Evolutionary conservation across 2,329 filamentous ascomycete genomes (phyloP).

Genomic region (Ophiosphaerella herpotricha): DNA sequence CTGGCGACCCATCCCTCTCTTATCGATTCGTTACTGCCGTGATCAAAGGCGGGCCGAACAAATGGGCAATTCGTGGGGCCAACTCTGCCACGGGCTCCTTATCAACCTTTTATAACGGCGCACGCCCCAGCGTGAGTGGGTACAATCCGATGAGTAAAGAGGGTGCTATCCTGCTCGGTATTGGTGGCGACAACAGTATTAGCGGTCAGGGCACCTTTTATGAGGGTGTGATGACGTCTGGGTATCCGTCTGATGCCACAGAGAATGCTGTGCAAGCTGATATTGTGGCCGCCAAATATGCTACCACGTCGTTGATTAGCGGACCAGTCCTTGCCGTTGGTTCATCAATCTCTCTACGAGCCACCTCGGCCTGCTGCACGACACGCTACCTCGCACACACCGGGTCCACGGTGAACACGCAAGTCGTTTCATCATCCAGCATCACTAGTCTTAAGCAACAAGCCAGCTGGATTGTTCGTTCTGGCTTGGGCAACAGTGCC

Average conservation of each 20-base stretch:
- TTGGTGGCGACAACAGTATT: slow-evolving; percentile 68
- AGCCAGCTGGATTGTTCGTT: slow-evolving; percentile 63
- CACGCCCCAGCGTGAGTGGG: slow-evolving; percentile 56
- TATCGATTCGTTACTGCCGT: slow-evolving; percentile 62
- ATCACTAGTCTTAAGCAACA: slow-evolving; percentile 55
- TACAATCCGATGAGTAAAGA: slow-evolving; percentile 69
- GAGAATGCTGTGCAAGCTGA: slow-evolving; percentile 65
- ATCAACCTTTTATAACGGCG: slow-evolving; percentile 64
- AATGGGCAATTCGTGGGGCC: slow-evolving; percentile 65
- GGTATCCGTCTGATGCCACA: slow-evolving; percentile 64
- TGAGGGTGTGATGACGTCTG: slow-evolving; percentile 67
- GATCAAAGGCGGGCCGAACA: slow-evolving; percentile 61
- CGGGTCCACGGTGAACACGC: slow-evolving; percentile 57
- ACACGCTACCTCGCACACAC: slow-evolving; percentile 62
- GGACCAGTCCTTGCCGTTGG: slow-evolving; percentile 56
- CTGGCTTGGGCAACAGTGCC: slow-evolving; percentile 60
- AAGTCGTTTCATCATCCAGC: slow-evolving; percentile 60
- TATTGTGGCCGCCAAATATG: slow-evolving; percentile 64
- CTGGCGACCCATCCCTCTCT: slow-evolving; percentile 57
- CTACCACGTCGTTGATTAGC: slow-evolving; percentile 53
- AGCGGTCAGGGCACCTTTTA: slow-evolving; percentile 67
- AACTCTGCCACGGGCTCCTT: slow-evolving; percentile 60
- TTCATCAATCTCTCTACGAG: slow-evolving; percentile 58
- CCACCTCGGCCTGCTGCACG: slow-evolving; percentile 60
- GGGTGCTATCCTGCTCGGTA: slow-evolving; percentile 70